phyloP scores from a whole-genome alignment of 176 grass and related monocot species.

The Triticum dicoccoides region DNA sequence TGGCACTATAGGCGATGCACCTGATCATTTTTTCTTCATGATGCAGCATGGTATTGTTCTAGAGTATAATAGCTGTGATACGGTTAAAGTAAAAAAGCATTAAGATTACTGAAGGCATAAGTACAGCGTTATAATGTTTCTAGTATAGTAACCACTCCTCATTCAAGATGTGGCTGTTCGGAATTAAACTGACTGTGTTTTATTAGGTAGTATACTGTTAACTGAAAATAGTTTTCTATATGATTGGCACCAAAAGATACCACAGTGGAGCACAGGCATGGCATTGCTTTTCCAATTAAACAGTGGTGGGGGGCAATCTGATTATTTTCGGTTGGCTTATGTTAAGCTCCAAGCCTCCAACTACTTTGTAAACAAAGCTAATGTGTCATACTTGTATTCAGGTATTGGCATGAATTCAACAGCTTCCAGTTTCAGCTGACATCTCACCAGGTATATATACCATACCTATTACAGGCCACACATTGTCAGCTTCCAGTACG shows the following conservation, averaged over 20 bases:
- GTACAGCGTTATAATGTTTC: not conserved
- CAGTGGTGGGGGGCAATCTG: not conserved
- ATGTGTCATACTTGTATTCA: slow-evolving; percentile 35
- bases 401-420: slow-evolving; percentile 99
- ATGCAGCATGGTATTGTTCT: not conserved
- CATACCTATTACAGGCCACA: not conserved
- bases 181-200: not conserved
- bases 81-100: not conserved
- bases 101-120: not conserved
- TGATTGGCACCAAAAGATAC: not conserved
- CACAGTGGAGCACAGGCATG: not conserved
- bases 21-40: not conserved
- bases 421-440: slow-evolving; percentile 93
- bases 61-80: not conserved
- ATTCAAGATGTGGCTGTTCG: not conserved
- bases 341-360: not conserved
- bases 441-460: slow-evolving; percentile 95
- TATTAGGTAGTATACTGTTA: slow-evolving; percentile 20
- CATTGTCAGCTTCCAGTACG: not conserved
- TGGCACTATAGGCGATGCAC: not conserved
- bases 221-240: not conserved
- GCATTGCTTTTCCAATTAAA: slow-evolving; percentile 9
- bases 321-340: not conserved
- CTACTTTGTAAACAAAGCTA: slow-evolving; percentile 19
- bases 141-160: not conserved